These are phyloP conservation scores for Ceratocystis colombiana DNA, from an alignment of 2,329 filamentous ascomycete species.

Conservation along the genomic window DNA sequence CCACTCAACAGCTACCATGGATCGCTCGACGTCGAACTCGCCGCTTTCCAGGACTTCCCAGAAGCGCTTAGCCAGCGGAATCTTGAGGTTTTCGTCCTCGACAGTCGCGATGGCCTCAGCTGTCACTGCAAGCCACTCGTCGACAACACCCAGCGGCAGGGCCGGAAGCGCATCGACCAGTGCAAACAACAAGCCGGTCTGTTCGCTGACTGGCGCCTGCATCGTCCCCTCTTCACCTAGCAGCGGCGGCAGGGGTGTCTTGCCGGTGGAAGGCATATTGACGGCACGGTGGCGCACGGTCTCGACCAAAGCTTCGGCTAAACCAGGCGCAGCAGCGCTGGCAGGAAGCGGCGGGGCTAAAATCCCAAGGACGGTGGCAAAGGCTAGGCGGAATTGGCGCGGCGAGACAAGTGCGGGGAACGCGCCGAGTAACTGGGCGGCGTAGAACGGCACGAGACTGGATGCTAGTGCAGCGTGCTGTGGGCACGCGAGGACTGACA, in stretches of 20 bases:
- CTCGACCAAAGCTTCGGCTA: constrained; percentile 74
- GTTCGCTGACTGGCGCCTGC: constrained; percentile 52
- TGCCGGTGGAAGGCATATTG: constrained; percentile 41
- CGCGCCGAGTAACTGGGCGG: constrained; percentile 66
- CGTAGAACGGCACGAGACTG: constrained; percentile 68
- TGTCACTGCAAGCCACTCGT: constrained; percentile 69
- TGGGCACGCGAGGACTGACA: constrained; percentile 71
- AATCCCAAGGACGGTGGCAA: constrained; percentile 74
- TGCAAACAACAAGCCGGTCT: constrained; percentile 64
- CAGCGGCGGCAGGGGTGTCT: constrained; percentile 33
- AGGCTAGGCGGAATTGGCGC: constrained; percentile 79
- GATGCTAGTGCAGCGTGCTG: constrained; percentile 62
- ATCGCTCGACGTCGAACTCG: constrained; percentile 80
- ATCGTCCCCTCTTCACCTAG: constrained; percentile 28
- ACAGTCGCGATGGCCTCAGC: constrained; percentile 59
- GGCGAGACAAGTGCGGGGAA: constrained; percentile 71
- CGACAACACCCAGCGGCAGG: constrained; percentile 57
- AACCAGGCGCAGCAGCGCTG: constrained; percentile 59
- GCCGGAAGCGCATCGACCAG: constrained; percentile 70
- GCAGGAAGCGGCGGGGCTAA: constrained; percentile 70
- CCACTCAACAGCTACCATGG: constrained; percentile 71
- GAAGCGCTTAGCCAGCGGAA: constrained; percentile 58
- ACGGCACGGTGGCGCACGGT: constrained; percentile 59
- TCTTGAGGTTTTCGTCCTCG: constrained; percentile 49
- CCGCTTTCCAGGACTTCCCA: constrained; percentile 71